These are phyloP conservation scores for Adiantum capillusveneris DNA, from an alignment of 75 land plant genomes.

Conservation along the genomic window DNA sequence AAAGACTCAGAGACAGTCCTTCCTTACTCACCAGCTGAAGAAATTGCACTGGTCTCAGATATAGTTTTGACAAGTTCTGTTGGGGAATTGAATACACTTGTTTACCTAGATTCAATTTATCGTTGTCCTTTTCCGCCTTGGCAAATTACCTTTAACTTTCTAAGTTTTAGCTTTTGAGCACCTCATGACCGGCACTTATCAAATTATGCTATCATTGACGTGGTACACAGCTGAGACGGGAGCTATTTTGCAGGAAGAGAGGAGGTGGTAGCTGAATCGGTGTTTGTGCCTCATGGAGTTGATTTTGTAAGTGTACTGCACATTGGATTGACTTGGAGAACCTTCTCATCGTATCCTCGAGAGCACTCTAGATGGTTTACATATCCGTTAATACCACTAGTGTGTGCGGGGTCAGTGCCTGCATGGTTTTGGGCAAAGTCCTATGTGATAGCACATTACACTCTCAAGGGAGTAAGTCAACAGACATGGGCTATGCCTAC, in stretches of 20 bases:
- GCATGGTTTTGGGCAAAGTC: slow-evolving; percentile 6
- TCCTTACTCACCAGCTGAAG: too few relatives aligned
- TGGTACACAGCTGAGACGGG: too few relatives aligned
- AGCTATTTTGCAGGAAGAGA: slow-evolving; percentile 10
- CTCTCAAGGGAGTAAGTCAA: neutral
- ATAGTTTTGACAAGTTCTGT: too few relatives aligned
- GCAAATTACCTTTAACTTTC: too few relatives aligned
- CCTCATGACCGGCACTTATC: neutral
- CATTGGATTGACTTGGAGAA: slow-evolving; percentile 12
- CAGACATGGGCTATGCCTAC: slow-evolving; percentile 42
- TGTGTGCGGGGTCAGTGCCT: slow-evolving; percentile 1
- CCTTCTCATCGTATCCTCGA: slow-evolving; percentile 27
- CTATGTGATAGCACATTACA: slow-evolving; percentile 16
- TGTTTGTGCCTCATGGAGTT: slow-evolving; percentile 31
- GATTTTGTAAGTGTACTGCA: slow-evolving; percentile 22
- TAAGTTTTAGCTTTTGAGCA: neutral
- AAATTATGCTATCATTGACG: too few relatives aligned
- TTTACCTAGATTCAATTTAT: too few relatives aligned
- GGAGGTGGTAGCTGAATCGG: slow-evolving; percentile 15
- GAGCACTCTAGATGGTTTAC: slow-evolving; percentile 18
- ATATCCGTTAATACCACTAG: slow-evolving; percentile 11
- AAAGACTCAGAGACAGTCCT: neutral
- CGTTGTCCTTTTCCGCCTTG: too few relatives aligned
- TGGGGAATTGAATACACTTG: too few relatives aligned
- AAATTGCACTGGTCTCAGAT: too few relatives aligned